Evolutionary conservation across 83 land plant genomes (phyloP), one percentile per base, ranked within the genome.

Genomic region (Diphasiastrum complanatum): DNA sequence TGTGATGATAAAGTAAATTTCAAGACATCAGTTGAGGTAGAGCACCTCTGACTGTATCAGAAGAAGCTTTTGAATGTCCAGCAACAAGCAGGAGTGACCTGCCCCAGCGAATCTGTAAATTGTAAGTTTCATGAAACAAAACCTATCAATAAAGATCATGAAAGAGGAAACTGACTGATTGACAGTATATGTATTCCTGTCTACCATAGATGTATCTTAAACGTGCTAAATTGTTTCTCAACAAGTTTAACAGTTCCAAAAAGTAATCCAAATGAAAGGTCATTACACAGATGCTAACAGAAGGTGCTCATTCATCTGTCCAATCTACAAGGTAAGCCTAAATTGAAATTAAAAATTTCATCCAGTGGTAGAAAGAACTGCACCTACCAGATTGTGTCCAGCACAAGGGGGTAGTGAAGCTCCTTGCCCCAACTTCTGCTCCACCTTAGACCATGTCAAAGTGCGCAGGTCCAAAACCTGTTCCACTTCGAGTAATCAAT

Each of bases 41-140:
- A 43, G 23, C 10, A 82, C 85, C 83, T 72, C 62, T 59, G 19
- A 84, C 80, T 30, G 86, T 65, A 51, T 89, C 96, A 57, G 86
- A 74, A 38, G 83, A 79, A 64, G 80, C 86, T 67, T 93, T 93
- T 16, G 99, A 86, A 68, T 93, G 92, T 27, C 99, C 99, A 72
- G 86, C 99, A 46, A 93, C 75, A 47, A 83, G 75, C 38, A 93
- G 74, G 50, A 93, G 83, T 79, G 85, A 84, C 45, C 75, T 78
- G 51, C 75, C 91, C 89, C 91, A 85, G 46, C 78, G 69, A 32
- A 93, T 69, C 97, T 91, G 56, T 31, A 72, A 49, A 48, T 19
- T 33, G 32, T 23, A n/a, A n/a, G n/a, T n/a, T n/a, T n/a, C n/a
- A 33, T 35, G 40, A 62, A 25, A 26, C 14, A 48, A 10, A 63